Evolutionary conservation across 768 basidiomycete species (phyloP), one percentile per base, ranked within the genome.

Genomic region (Mycena vulgaris): DNA sequence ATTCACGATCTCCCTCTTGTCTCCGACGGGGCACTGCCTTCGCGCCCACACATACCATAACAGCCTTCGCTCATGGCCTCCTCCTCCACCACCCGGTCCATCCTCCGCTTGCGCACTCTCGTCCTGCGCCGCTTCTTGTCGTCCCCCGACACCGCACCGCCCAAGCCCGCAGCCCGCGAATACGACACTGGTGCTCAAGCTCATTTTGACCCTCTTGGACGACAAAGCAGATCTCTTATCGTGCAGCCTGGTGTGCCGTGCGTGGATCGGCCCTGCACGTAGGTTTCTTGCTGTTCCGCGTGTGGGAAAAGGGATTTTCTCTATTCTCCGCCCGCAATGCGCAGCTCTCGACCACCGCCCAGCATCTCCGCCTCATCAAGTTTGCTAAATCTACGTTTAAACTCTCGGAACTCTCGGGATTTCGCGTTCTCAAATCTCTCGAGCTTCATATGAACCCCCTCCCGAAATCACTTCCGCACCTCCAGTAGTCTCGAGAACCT

Each of bases 241-340:
- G 48, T 49, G 48, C 48, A 49, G 48, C 48, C 48, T 49, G 48
- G 48, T 49, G 48, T 49, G 48, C 27, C 48, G 48, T 23, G 48
- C 48, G 48, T 49, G 48, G 48, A 49, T 49, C 48, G 48, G 48
- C 48, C 48, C 48, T 49, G 48, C 48, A 49, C 48, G 48, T 49
- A 49, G 14, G n/a, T 49, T 49, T 49, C 48, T 49, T 28, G 48
- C 48, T n/a, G n/a, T 49, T 49, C 48, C 48, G 48, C 23, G 48
- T 49, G 48, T 49, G 23, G 48, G 48, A 49, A 49, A 49, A 49
- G 48, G 48, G 27, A 25, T 49, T 49, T 49, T 49, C 48, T 49
- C 48, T 49, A 28, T 49, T 49, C 27, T 49, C 48, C 27, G 48
- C 48, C 48, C 48, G 48, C n/a, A 49, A 49, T 49, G 48, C 48